These are phyloP conservation scores for Cladosporium velox DNA, from an alignment of 2,329 filamentous ascomycete genomes.

Conservation along the genomic window DNA sequence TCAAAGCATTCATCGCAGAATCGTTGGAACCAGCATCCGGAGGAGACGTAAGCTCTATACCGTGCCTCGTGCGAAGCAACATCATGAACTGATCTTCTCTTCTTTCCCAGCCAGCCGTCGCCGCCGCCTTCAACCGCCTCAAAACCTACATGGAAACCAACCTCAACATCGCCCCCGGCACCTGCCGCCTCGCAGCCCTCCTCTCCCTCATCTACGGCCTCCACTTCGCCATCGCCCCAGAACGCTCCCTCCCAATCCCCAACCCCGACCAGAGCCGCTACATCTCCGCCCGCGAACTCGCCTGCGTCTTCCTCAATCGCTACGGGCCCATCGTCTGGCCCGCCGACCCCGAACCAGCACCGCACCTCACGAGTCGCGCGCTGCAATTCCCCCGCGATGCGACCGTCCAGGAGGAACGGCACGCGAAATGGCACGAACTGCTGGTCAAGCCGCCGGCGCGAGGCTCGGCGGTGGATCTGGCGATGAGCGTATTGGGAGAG, in stretches of 20 bases:
- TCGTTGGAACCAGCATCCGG: background rate
- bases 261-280: background rate
- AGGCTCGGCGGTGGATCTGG: background rate
- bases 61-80: background rate
- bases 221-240: constrained; percentile 2
- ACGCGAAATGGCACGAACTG: background rate
- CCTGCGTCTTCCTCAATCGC: background rate
- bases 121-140: background rate
- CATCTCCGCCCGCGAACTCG: background rate
- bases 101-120: background rate
- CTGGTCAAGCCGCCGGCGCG: background rate
- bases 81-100: background rate
- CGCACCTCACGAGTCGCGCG: background rate
- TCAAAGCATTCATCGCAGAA: background rate
- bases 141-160: background rate
- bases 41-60: background rate
- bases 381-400: background rate
- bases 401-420: background rate
- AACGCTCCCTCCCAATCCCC: background rate
- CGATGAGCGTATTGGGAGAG: background rate
- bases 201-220: background rate
- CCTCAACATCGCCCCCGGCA: constrained; percentile 9
- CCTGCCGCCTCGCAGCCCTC: background rate
- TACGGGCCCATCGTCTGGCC: constrained; percentile 12
- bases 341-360: background rate